Evolutionary conservation across 1,284 basidiomycete species (phyloP), one percentile per base, ranked within the genome.

Genomic region (Melampsora abietis-canadensis): DNA sequence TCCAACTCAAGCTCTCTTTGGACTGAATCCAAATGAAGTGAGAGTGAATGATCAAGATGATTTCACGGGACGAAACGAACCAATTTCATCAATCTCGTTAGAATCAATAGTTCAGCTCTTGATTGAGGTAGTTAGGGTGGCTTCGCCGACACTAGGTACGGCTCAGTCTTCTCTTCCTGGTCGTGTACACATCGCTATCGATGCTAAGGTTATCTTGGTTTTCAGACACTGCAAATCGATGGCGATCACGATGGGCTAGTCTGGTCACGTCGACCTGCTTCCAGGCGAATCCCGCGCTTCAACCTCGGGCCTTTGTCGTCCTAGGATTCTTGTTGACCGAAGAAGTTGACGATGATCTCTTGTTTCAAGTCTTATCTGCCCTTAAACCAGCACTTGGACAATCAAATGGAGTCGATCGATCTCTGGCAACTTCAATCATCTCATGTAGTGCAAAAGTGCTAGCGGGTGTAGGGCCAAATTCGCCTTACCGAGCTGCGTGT

Each of bases 201-300:
- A 60, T 64, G 44, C 34, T 17, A n/a, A 51, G 31, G 24, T 15
- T 4, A 37, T 31, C 40, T 27, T 0, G 19, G 14, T 27, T 27
- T 59, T 19, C 76, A 92, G 94, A 92, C 68, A 84, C 93, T 12
- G 84, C 92, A 54, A 97, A 97, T 80, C 88, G 91, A 17, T 97
- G 94, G 94, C 87, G 91, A 75, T 92, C 93, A 31, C 86, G 94
- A 51, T 93, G 94, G 91, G 92, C 94, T 88, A 89, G 92, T 70
- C 83, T 97, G 69, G 88, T 94, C n/a, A 91, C 92, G 0, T 89
- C 92, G 1, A 92, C 90, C 0, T 92, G 93, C 24, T 96, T 97
- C 85, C 94, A 96, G 81, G 87, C 92, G 75, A 93, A 92, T 15
- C 91, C 92, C 0, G 89, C 91, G 21, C 88, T 94, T 31, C 94